Evolutionary conservation across 345 rosid genomes (phyloP).

Genomic region (Odontarrhena argentea): DNA sequence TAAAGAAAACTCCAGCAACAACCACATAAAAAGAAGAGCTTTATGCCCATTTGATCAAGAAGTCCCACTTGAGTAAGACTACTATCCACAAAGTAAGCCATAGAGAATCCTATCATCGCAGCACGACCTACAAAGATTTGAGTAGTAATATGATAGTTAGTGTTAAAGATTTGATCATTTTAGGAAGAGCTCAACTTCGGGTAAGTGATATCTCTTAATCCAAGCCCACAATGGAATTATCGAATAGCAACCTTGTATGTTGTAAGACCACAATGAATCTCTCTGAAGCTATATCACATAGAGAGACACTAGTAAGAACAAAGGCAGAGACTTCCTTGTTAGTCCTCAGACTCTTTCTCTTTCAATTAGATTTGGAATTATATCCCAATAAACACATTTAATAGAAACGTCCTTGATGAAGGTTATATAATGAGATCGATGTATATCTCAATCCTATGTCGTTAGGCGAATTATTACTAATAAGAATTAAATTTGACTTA

Average conservation of each 20-base stretch:
- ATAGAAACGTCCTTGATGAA: too few species aligned
- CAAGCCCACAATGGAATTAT: constrained; percentile 97
- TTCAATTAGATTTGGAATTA: too few species aligned
- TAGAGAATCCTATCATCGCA: constrained; percentile 89
- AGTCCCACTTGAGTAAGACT: constrained; percentile 85
- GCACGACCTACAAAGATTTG: constrained; percentile 61
- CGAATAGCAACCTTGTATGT: constrained; percentile 48
- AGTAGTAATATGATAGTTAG: not conserved
- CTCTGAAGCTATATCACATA: constrained; percentile 43
- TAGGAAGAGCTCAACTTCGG: constrained; percentile 71
- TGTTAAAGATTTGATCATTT: not conserved
- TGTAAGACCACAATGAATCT: constrained; percentile 72
- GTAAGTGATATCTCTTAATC: constrained; percentile 89
- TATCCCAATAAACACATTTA: too few species aligned
- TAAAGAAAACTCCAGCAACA: constrained; percentile 72
- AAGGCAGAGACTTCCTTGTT: not conserved
- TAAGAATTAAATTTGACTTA: too few species aligned
- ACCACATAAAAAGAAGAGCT: constrained; percentile 82
- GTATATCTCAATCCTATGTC: too few species aligned
- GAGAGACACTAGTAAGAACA: constrained; percentile 2
- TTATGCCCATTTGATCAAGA: constrained; percentile 79
- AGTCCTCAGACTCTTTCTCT: too few species aligned
- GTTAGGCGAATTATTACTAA: too few species aligned
- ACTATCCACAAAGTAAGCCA: constrained; percentile 80
- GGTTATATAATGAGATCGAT: too few species aligned